Conservation (phyloP, 2,329 filamentous ascomycete genomes). For the Fusarium verrucosum region DNA sequence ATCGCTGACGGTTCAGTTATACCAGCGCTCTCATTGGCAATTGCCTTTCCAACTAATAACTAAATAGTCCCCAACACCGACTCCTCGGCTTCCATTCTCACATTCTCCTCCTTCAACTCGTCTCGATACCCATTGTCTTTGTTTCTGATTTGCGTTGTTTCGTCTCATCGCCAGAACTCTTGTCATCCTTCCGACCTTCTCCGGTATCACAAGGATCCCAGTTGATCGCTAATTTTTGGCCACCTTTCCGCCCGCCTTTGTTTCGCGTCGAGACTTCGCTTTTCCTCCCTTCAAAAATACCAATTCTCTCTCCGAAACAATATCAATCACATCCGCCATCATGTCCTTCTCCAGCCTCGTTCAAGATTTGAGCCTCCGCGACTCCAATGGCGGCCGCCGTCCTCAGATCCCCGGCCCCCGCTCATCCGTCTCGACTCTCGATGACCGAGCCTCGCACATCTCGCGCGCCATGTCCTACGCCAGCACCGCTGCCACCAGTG, state of each 20-base stretch:
- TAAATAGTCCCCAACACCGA: neutral
- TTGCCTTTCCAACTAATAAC: slow-evolving; percentile 11
- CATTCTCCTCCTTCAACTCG: neutral
- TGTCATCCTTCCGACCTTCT: slow-evolving; percentile 28
- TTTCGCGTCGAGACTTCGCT: slow-evolving; percentile 9
- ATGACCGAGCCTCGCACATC: slow-evolving; percentile 68
- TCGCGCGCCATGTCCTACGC: slow-evolving; percentile 72
- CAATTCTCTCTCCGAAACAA: slow-evolving; percentile 8
- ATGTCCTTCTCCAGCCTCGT: slow-evolving; percentile 77
- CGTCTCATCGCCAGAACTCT: neutral
- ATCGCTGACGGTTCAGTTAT: slow-evolving; percentile 34
- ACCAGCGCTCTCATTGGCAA: slow-evolving; percentile 41
- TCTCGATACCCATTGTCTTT: slow-evolving; percentile 8
- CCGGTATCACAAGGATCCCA: slow-evolving; percentile 34
- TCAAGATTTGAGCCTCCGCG: slow-evolving; percentile 70
- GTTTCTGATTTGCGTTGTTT: slow-evolving; percentile 14
- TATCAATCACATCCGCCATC: slow-evolving; percentile 25
- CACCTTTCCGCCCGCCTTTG: slow-evolving; percentile 22
- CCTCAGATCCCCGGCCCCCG: slow-evolving; percentile 52
- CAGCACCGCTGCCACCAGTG: slow-evolving; percentile 73
- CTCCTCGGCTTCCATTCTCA: neutral
- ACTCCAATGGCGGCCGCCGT: slow-evolving; percentile 59
- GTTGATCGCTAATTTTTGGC: slow-evolving; percentile 33
- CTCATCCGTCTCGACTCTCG: slow-evolving; percentile 63
- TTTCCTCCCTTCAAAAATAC: slow-evolving; percentile 3